Conservation (phyloP, 2,329 filamentous ascomycete species). For the Beauveria bassiana region DNA sequence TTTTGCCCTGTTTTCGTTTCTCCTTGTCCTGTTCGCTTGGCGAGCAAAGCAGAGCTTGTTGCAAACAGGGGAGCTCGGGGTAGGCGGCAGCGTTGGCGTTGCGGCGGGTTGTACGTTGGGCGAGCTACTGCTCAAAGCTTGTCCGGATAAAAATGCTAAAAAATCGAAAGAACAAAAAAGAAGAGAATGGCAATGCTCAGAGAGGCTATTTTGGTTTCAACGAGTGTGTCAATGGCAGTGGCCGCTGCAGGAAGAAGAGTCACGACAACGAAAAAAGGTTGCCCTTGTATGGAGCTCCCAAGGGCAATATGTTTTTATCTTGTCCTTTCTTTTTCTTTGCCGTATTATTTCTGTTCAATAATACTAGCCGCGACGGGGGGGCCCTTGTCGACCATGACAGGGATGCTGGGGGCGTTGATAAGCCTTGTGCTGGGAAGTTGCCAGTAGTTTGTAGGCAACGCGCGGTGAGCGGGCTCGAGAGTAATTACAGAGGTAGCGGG, state of each 20-base stretch:
- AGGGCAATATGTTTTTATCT: background rate
- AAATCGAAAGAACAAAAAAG: background rate
- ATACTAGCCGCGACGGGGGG: background rate
- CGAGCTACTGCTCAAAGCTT: background rate
- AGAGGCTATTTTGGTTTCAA: background rate
- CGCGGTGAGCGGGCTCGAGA: no score
- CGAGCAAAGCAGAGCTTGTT: background rate
- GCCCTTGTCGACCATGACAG: background rate
- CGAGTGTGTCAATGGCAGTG: background rate
- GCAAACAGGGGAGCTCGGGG: background rate
- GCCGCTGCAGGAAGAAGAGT: background rate
- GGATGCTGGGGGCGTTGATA: background rate
- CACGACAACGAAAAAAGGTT: background rate
- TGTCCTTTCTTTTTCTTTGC: background rate
- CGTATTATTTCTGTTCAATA: background rate
- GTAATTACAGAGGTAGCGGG: no score
- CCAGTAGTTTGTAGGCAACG: background rate
- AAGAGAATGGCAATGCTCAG: background rate
- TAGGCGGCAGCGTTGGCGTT: background rate
- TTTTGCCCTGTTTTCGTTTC: no score
- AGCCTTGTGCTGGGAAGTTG: background rate
- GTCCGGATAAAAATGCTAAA: background rate
- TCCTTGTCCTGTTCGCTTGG: no score
- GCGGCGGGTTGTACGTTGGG: background rate
- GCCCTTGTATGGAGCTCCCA: background rate